Base-by-base conservation (phyloP, 1,139 yeast genomes). In the Debaryomycetaceae sp. region DNA sequence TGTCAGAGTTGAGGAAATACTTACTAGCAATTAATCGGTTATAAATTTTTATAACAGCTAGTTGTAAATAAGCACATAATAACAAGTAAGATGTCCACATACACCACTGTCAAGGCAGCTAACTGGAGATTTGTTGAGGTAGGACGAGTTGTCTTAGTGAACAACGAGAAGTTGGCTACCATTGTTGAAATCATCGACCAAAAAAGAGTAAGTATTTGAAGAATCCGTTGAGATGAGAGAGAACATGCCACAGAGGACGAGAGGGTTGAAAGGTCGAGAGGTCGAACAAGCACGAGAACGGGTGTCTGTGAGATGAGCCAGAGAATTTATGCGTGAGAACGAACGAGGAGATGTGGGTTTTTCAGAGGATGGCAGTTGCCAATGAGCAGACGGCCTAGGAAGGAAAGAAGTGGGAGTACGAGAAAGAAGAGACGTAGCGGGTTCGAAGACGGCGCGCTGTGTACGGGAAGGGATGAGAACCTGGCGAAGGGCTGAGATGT, bases 121-220 rank as follows among this genome's bases (percentile, higher is more conserved):
- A 88, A 87, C 91, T 91, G 97, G 98, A 89, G 97, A 87, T 85
- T 82, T 74, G 99, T 95, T 75, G 97, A 93, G 83, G 87, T 91
- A 71, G 99, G 99, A 75, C 97, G 99, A 82, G 89, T 95, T 72
- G 97, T 91, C 77, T 86, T 91, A 72, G 73, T 93, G 74, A 77
- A 83, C 83, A 80, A 83, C 79, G 86, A 87, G 78, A 68, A 70
- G 53, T 81, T 91, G 71, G 98, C 97, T 68, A 80, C 95, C 72
- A 83, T 91, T 68, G 97, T 90, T 68, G 99, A 95, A 83, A 89
- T 95, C 80, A 88, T 95, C 72, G 98, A 95, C 83, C 97, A 91
- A 84, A 90, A 88, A 86, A 88, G 97, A 81, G 98, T 85, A 83
- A 73, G 91, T 84, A 62, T 48, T 40, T 33, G 7, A 38, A 38